A percentile compares a stretch with the other conserved stretches of the same genome.
Conservation (phyloP, 345 rosid species). For the Salix exigua region DNA sequence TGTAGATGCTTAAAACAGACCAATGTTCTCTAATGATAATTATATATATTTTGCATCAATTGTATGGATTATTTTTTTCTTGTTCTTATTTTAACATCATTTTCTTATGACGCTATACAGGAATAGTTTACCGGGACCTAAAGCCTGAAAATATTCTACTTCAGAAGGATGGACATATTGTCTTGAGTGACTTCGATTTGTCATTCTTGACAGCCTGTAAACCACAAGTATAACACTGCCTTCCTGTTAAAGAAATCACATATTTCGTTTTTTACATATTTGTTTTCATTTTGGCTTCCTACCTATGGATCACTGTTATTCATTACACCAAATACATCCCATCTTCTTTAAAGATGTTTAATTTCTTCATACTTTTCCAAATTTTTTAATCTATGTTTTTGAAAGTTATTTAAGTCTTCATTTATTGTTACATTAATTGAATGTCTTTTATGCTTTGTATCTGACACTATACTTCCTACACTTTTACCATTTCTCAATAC, state of each 20-base stretch:
- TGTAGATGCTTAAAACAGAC: neutral
- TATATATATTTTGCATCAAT: neutral
- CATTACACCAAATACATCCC: neutral
- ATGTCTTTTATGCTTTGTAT: too few species aligned
- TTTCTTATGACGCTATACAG: conserved; percentile 28
- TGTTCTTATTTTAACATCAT: neutral
- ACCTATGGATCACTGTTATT: neutral
- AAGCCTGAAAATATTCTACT: conserved; percentile 95
- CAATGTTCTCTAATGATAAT: neutral
- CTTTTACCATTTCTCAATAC: neutral
- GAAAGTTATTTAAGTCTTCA: neutral
- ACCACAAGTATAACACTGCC: conserved; percentile 54
- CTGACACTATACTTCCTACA: too few species aligned
- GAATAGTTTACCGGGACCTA: conserved; percentile 84
- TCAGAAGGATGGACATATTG: conserved; percentile 76
- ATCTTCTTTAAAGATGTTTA: neutral
- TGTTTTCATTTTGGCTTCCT: neutral
- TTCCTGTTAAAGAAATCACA: conserved; percentile 7
- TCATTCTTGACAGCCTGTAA: conserved; percentile 72
- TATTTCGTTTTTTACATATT: neutral
- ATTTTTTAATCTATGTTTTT: neutral
- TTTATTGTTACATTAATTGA: neutral
- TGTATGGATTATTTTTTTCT: neutral
- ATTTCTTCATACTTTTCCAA: neutral
- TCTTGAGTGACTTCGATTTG: conserved; percentile 88